These are phyloP conservation scores for Oryza brachyantha DNA, from an alignment of 176 grass and related monocot genomes.

Conservation along the genomic window DNA sequence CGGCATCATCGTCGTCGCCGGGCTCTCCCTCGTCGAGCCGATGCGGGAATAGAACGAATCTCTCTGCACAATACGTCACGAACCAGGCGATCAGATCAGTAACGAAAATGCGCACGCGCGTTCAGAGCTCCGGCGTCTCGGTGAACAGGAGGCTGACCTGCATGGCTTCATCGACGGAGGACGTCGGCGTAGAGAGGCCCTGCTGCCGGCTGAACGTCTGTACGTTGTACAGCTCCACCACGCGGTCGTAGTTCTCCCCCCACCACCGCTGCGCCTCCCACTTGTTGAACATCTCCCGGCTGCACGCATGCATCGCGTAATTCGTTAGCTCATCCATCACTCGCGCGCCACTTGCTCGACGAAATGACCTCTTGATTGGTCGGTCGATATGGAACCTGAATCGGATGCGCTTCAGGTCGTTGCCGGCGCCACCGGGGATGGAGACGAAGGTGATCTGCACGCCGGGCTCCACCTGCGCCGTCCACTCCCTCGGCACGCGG, in stretches of 20 bases:
- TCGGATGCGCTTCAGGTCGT: conserved; percentile 93
- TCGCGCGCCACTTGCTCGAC: not conserved
- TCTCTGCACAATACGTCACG: conserved; percentile 41
- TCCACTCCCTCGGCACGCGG: conserved; percentile 82
- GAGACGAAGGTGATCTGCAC: conserved; percentile 98
- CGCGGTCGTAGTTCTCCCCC: conserved; percentile 99
- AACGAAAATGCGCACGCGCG: not conserved
- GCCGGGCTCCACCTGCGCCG: conserved; percentile 94
- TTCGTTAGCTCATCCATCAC: not conserved
- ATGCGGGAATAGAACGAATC: conserved; percentile 72
- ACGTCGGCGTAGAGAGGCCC: conserved; percentile 72
- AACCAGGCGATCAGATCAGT: not conserved
- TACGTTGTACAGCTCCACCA: conserved; percentile 99
- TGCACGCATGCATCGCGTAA: conserved; percentile 3
- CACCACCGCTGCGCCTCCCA: conserved; percentile 99
- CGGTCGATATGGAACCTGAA: conserved; percentile 54
- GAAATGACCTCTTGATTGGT: not conserved
- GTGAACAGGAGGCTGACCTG: conserved; percentile 4
- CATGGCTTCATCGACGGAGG: conserved; percentile 65
- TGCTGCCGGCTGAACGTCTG: conserved; percentile 89
- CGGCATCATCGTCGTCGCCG: conserved; percentile 32
- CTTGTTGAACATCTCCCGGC: conserved; percentile 98
- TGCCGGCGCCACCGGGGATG: conserved; percentile 78
- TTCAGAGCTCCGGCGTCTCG: not conserved
- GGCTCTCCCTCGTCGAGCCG: conserved; percentile 68